A percentile compares a stretch with the other conserved stretches of the same genome.
Conservation (phyloP, 164 flowering plant genomes). For the Brasenia schreberi region DNA sequence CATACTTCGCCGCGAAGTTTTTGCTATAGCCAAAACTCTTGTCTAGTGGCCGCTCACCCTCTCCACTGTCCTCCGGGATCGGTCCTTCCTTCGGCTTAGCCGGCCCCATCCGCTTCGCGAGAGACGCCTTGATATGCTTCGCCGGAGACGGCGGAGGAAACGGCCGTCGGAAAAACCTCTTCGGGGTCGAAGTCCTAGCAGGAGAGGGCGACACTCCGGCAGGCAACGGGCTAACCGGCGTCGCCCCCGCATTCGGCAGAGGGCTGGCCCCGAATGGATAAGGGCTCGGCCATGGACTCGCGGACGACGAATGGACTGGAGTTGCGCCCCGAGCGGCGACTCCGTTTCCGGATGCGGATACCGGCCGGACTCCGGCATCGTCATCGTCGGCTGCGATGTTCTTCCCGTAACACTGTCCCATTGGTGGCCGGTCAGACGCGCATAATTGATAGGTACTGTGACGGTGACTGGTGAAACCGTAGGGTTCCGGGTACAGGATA, state of each 20-base stretch:
- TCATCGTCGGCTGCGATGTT: constrained; percentile 15
- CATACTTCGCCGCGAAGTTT: constrained; percentile 84
- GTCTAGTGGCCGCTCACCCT: constrained; percentile 45
- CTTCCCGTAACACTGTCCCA: constrained; percentile 88
- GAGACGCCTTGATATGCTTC: constrained; percentile 82
- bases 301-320: constrained; percentile 33
- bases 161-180: constrained; percentile 64
- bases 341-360: constrained; percentile 10
- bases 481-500: neutral
- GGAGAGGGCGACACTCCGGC: constrained; percentile 66
- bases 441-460: neutral
- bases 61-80: constrained; percentile 66
- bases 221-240: neutral
- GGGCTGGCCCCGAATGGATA: constrained; percentile 36
- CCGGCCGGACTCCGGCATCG: constrained; percentile 5
- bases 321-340: constrained; percentile 13
- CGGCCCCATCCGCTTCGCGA: constrained; percentile 53
- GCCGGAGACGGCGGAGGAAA: constrained; percentile 99
- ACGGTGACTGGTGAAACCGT: neutral
- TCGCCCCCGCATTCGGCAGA: constrained; percentile 20
- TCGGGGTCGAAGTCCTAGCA: constrained; percentile 44
- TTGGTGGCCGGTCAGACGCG: constrained; percentile 6
- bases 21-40: constrained; percentile 82
- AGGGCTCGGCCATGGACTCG: constrained; percentile 73
- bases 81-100: constrained; percentile 66